Base-by-base conservation (phyloP, 2,329 filamentous ascomycete genomes). In the Penicillium sp. region DNA sequence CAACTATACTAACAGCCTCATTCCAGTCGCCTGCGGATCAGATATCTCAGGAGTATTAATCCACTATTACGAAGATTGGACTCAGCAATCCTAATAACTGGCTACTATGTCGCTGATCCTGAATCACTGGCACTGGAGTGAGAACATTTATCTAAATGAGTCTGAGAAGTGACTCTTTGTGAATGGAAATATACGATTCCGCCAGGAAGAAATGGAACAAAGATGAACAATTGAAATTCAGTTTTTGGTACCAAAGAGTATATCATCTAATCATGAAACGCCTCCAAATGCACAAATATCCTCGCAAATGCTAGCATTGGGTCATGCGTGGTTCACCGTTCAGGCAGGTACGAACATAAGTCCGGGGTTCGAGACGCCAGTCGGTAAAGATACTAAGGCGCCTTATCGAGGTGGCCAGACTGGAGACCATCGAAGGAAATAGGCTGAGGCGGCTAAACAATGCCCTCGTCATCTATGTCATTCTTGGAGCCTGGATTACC, bases 201-300 rank as follows among this genome's bases (percentile, higher is more conserved):
- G n/a, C n/a, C n/a, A n/a, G n/a, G n/a, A n/a, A n/a, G n/a, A n/a
- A n/a, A n/a, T n/a, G n/a, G 16, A 21, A 4, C 3, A 21, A 13
- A 37, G 16, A 11, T 34, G 11, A 23, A 11, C 23, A 29, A 19
- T 18, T 18, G 24, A 10, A 43, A 43, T 43, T 43, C 40, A 43
- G n/a, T 16, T 43, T 43, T 43, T 43, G 9, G 13, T 13, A 24
- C 21, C 42, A n/a, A 31, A 14, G 6, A 45, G 26, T 21, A 45
- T 14, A 45, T 45, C 40, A 43, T 28, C 23, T 14, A 43, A 26
- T 43, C 39, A 45, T 45, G 13, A 45, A 45, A 33, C 42, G 16
- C 28, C 42, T 9, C 10, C 42, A 16, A 45, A 45, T 45, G 42
- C 42, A 29, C 42, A 45, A 29, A 21, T 31, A 29, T 2, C 31